phyloP scores from a whole-genome alignment of 768 basidiomycete genomes.

The Udeniomyces megalosporus region DNA sequence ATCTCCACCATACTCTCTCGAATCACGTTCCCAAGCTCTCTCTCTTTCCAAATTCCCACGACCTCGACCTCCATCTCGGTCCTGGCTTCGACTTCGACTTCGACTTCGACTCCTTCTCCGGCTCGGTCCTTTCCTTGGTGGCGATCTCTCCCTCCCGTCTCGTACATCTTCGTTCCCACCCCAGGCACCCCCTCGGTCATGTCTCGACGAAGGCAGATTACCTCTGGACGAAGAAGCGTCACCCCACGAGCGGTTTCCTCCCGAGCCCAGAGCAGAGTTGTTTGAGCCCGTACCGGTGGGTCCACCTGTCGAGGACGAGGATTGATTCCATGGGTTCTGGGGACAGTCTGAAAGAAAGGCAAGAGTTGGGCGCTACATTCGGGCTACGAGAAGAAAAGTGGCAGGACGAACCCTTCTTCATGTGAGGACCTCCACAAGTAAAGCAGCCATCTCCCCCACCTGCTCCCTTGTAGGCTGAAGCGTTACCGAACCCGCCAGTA shows the following conservation, averaged over 20 bases:
- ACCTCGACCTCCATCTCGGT: not conserved
- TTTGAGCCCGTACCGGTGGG: conserved; percentile 11
- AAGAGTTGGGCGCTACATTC: not conserved
- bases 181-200: not conserved
- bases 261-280: conserved; percentile 9
- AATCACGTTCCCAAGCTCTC: no score
- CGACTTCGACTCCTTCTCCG: no score
- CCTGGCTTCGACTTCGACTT: no score
- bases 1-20: no score
- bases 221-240: conserved; percentile 6
- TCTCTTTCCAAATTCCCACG: no score
- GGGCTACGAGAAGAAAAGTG: not conserved
- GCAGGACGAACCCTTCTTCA: conserved; percentile 55
- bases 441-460: conserved; percentile 55
- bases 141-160: not conserved
- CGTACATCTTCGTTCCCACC: not conserved
- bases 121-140: no score
- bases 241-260: conserved; percentile 16
- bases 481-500: conserved; percentile 25
- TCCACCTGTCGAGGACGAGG: not conserved
- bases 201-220: conserved; percentile 6
- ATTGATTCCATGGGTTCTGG: conserved; percentile 11
- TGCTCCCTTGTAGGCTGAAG: conserved; percentile 1
- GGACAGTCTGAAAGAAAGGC: conserved; percentile 7
- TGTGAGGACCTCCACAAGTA: conserved; percentile 80